These are phyloP conservation scores for Metschnikowia bowlesiae DNA, from an alignment of 805 yeast genomes.

Conservation along the genomic window DNA sequence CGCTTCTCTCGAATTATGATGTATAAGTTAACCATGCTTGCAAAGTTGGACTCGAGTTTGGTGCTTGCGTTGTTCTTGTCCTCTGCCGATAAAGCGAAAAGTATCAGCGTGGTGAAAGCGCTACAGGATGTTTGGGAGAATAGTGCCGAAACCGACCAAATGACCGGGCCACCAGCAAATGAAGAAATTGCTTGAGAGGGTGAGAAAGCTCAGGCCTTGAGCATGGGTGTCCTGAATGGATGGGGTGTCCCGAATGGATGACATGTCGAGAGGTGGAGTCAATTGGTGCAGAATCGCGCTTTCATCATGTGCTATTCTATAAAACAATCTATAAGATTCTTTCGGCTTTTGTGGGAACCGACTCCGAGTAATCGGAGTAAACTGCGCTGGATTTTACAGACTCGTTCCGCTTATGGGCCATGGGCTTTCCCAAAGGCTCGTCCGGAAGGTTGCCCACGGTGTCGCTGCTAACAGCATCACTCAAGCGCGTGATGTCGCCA, in stretches of 20 bases:
- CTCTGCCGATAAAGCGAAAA: slow-evolving; percentile 4
- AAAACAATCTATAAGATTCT: slow-evolving; percentile 9
- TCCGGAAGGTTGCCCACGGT: slow-evolving; percentile 2
- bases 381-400: slow-evolving; percentile 12
- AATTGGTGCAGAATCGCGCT: not conserved
- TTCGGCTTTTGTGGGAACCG: slow-evolving; percentile 13
- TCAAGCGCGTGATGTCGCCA: slow-evolving; percentile 12
- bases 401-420: slow-evolving; percentile 8
- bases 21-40: slow-evolving; percentile 6
- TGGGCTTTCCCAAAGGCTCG: slow-evolving; percentile 6
- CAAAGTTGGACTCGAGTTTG: slow-evolving; percentile 5
- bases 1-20: slow-evolving; percentile 2
- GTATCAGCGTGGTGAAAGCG: slow-evolving; percentile 5
- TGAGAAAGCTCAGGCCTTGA: not conserved
- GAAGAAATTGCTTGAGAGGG: not conserved
- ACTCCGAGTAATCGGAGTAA: slow-evolving; percentile 12
- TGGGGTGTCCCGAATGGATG: too few species aligned
- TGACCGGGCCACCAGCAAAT: too few species aligned
- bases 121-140: slow-evolving; percentile 10
- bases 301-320: not conserved
- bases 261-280: not conserved
- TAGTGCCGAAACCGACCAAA: not conserved
- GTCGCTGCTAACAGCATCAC: slow-evolving; percentile 12
- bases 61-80: slow-evolving; percentile 7
- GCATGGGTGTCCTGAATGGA: too few species aligned